Evolutionary conservation across 2,329 filamentous ascomycete genomes (phyloP).

Genomic region (Fusarium siculi): DNA sequence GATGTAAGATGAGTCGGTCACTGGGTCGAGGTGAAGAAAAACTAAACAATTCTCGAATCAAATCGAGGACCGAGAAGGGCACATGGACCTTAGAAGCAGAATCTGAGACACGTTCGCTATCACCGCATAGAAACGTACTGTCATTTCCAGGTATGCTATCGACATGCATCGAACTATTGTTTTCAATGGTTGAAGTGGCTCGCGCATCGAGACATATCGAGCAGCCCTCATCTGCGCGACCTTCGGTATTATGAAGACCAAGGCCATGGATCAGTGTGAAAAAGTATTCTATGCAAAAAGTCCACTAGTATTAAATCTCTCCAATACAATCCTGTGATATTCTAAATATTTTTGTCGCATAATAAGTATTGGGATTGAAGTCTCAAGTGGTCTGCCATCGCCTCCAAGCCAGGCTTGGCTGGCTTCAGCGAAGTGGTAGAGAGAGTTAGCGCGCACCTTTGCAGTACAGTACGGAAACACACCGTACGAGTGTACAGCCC

Average conservation of each 20-base stretch:
- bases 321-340: not conserved
- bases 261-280: not conserved
- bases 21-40: constrained; percentile 4
- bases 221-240: not conserved
- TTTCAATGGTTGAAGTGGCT: constrained; percentile 18
- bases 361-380: not conserved
- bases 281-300: not conserved
- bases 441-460: not conserved
- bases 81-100: not conserved
- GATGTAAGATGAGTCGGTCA: constrained; percentile 31
- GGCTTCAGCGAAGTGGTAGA: not conserved
- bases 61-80: constrained; percentile 16
- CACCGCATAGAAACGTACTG: not conserved
- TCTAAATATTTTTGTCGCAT: not conserved
- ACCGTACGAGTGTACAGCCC: constrained; percentile 17
- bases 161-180: constrained; percentile 32
- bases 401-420: not conserved
- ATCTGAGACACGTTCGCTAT: constrained; percentile 31
- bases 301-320: too few species aligned
- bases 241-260: not conserved
- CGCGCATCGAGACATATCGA: constrained; percentile 18
- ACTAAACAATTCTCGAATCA: constrained; percentile 4
- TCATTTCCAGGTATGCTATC: constrained; percentile 10
- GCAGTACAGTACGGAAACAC: not conserved
- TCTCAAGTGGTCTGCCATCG: not conserved